A percentile compares a stretch with the other conserved stretches of the same genome.
Evolutionary conservation across 2,329 filamentous ascomycete species (phyloP).

Genomic region (Penicillium sp.): DNA sequence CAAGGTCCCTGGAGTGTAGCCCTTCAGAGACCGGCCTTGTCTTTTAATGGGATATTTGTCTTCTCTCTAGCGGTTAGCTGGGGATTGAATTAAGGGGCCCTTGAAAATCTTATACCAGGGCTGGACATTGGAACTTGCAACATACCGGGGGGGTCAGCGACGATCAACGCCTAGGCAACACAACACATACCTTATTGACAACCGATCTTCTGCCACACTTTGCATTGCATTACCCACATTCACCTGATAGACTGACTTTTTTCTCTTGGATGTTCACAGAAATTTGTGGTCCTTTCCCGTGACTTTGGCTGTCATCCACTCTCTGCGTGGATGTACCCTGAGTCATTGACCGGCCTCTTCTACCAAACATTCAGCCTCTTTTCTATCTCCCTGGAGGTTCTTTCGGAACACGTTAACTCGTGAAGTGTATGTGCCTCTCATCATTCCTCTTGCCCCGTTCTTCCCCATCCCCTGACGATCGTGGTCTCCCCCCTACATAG

Average conservation of each 20-base stretch:
- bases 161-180: constrained; percentile 27
- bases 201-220: not conserved
- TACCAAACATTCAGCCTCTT: constrained; percentile 24
- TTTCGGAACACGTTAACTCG: constrained; percentile 34
- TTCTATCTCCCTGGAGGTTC: constrained; percentile 33
- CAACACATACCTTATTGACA: constrained; percentile 28
- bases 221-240: constrained; percentile 7
- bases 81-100: constrained; percentile 22
- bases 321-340: constrained; percentile 33
- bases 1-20: constrained; percentile 7
- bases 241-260: not conserved
- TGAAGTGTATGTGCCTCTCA: constrained; percentile 40
- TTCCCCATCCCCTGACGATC: constrained; percentile 41
- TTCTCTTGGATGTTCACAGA: constrained; percentile 3
- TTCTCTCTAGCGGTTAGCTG: constrained; percentile 6
- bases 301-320: constrained; percentile 31
- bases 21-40: constrained; percentile 12
- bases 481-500: constrained; percentile 44
- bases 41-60: constrained; percentile 15
- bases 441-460: constrained; percentile 36
- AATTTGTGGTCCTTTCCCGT: constrained; percentile 21
- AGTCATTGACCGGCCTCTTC: constrained; percentile 29
- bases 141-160: constrained; percentile 10
- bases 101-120: constrained; percentile 19
- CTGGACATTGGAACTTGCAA: constrained; percentile 16